Conservation (phyloP, 1,284 basidiomycete genomes). For the Crepidotus sp. region DNA sequence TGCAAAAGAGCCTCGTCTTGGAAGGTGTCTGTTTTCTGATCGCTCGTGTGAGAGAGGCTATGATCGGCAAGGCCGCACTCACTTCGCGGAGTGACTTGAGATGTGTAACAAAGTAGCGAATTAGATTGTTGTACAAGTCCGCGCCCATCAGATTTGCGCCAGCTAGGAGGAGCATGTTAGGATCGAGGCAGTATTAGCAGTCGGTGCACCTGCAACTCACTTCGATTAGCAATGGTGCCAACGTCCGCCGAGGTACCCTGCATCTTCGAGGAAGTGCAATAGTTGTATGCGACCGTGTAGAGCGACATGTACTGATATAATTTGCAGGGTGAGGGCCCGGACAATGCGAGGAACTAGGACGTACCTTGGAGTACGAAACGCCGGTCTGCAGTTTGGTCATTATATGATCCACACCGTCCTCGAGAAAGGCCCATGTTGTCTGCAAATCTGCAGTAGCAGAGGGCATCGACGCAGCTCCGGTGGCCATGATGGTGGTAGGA, state of each 20-base stretch:
- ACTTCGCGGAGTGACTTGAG: conserved; percentile 51
- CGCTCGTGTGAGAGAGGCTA: conserved; percentile 2
- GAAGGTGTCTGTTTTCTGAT: conserved; percentile 69
- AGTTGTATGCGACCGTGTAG: conserved; percentile 91
- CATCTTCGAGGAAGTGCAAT: conserved; percentile 86
- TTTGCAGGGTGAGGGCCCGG: neutral
- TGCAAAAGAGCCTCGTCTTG: conserved; percentile 84
- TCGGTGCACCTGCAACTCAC: conserved; percentile 35
- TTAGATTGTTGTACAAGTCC: conserved; percentile 85
- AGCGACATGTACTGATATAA: conserved; percentile 70
- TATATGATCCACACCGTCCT: conserved; percentile 78
- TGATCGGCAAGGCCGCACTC: conserved; percentile 10
- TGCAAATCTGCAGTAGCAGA: conserved; percentile 11
- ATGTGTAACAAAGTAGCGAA: conserved; percentile 75
- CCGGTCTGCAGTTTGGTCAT: conserved; percentile 85
- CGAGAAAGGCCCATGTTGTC: conserved; percentile 73
- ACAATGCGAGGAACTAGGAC: neutral
- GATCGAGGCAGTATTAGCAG: conserved; percentile 19
- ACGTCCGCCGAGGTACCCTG: conserved; percentile 39
- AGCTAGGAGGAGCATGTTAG: conserved; percentile 34
- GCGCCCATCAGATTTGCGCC: conserved; percentile 90
- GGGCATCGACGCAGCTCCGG: conserved; percentile 7
- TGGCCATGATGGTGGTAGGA: conserved; percentile 11
- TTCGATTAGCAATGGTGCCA: conserved; percentile 39
- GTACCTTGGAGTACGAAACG: conserved; percentile 72